Conservation (phyloP, 202 grass and related monocot species). For the Zizania palustris region DNA sequence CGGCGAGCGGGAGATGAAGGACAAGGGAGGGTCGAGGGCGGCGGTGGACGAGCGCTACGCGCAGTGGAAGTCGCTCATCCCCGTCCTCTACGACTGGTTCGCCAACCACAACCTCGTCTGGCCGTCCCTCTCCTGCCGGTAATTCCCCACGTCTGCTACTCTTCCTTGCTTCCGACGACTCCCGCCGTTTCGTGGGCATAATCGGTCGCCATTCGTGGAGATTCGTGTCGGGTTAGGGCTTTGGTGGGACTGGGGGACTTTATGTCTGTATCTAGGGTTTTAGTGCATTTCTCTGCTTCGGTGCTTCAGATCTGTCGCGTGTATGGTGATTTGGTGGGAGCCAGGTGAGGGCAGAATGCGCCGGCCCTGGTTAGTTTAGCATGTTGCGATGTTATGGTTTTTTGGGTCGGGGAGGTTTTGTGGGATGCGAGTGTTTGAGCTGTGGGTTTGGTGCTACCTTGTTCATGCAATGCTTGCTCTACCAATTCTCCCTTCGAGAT, state of each 20-base stretch:
- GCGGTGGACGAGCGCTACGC: constrained; percentile 75
- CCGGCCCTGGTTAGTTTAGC: neutral
- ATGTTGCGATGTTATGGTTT: constrained; percentile 44
- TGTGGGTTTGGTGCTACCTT: constrained; percentile 5
- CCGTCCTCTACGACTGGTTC: constrained; percentile 96
- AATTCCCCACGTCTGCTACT: neutral
- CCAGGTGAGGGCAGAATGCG: neutral
- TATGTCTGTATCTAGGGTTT: constrained; percentile 62
- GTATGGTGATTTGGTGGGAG: constrained; percentile 14
- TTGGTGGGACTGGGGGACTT: neutral
- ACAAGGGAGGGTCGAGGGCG: constrained; percentile 49
- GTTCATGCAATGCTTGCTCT: constrained; percentile 8
- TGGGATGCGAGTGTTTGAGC: constrained; percentile 20
- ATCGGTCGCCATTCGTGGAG: neutral
- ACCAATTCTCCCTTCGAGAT: neutral
- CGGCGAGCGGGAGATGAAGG: constrained; percentile 53
- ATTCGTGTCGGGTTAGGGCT: constrained; percentile 41
- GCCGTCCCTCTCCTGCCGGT: constrained; percentile 96
- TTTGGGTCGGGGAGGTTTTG: constrained; percentile 31
- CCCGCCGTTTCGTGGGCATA: neutral
- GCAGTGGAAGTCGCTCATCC: constrained; percentile 92
- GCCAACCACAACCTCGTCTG: constrained; percentile 91
- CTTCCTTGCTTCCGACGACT: neutral
- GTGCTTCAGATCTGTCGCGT: constrained; percentile 27
- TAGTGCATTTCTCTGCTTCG: constrained; percentile 13